These are phyloP conservation scores for Aureobasidium sp. DNA, from an alignment of 2,329 filamentous ascomycete species.

Conservation along the genomic window DNA sequence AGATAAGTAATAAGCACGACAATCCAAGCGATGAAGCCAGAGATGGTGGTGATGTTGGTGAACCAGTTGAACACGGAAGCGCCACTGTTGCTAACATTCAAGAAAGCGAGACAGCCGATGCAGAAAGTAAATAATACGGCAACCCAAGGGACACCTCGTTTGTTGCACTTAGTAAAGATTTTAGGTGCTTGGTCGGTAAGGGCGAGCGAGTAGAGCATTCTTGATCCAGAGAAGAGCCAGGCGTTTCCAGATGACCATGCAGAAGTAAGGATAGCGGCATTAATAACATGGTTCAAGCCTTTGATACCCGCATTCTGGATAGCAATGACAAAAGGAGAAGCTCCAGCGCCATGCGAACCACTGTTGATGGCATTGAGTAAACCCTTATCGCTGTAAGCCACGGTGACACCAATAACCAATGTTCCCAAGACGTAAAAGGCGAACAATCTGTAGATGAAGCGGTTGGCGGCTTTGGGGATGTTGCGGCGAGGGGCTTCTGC, in stretches of 20 bases:
- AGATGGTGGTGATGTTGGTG: constrained; percentile 35
- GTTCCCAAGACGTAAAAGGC: constrained; percentile 38
- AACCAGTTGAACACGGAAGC: constrained; percentile 37
- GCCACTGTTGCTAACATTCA: constrained; percentile 32
- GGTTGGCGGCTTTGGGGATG: constrained; percentile 51
- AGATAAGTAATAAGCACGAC: constrained; percentile 40
- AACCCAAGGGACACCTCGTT: constrained; percentile 48
- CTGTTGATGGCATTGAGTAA: constrained; percentile 27
- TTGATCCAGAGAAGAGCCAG: constrained; percentile 50
- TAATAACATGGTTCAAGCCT: constrained; percentile 41
- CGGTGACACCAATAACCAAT: constrained; percentile 33
- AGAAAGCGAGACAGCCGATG: constrained; percentile 31
- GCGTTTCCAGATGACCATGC: constrained; percentile 55
- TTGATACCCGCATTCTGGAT: constrained; percentile 40
- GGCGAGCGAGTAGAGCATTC: constrained; percentile 52
- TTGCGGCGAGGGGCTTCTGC: constrained; percentile 57
- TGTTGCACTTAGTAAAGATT: constrained; percentile 44
- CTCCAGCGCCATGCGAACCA: constrained; percentile 33
- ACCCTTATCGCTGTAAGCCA: constrained; percentile 34
- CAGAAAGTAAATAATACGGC: constrained; percentile 37
- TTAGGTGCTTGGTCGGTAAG: constrained; percentile 50
- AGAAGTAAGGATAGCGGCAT: constrained; percentile 54
- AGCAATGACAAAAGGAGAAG: constrained; percentile 49
- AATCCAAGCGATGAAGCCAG: constrained; percentile 35
- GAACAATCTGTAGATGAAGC: constrained; percentile 41